These are phyloP conservation scores for Fusarium falciforme DNA, from an alignment of 2,329 filamentous ascomycete species.

Conservation along the genomic window DNA sequence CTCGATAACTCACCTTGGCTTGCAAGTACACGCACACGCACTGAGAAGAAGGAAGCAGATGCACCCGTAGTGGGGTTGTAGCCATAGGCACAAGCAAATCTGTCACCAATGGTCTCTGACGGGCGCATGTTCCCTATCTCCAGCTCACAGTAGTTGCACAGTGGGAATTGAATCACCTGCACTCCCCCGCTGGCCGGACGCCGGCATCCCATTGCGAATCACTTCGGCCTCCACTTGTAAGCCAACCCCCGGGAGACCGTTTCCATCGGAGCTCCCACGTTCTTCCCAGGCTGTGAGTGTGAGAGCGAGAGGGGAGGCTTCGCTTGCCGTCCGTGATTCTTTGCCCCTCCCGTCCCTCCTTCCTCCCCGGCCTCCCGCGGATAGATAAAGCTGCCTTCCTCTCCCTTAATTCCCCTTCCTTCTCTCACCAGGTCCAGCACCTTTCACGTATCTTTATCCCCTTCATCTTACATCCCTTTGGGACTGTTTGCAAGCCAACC, in stretches of 20 bases:
- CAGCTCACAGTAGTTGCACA: conserved; percentile 10
- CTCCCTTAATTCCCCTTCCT: conserved; percentile 20
- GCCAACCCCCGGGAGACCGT: conserved; percentile 6
- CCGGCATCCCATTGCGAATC: conserved; percentile 22
- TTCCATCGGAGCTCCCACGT: neutral
- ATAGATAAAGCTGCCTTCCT: conserved; percentile 38
- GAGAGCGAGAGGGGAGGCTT: conserved; percentile 11
- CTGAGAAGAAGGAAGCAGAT: neutral
- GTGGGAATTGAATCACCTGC: conserved; percentile 21
- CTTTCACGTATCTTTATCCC: conserved; percentile 32
- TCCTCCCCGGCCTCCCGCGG: conserved; percentile 6
- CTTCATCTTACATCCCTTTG: conserved; percentile 3
- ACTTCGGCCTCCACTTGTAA: conserved; percentile 12
- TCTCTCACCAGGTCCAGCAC: conserved; percentile 35
- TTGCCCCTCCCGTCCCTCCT: conserved; percentile 22
- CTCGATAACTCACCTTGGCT: conserved; percentile 2
- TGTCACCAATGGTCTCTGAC: neutral
- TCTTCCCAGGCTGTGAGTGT: conserved; percentile 14
- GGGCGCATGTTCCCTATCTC: neutral
- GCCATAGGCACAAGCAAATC: neutral
- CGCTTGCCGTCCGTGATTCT: neutral
- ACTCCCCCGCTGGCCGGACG: conserved; percentile 7
- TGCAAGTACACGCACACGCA: neutral
- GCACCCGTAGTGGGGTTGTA: neutral
- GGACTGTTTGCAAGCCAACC: conserved; percentile 6